Percentiles rank a stretch among this genome's conserved stretches.
phyloP scores from a whole-genome alignment of 2,329 filamentous ascomycete species.

The Phialocephala subalpina region DNA sequence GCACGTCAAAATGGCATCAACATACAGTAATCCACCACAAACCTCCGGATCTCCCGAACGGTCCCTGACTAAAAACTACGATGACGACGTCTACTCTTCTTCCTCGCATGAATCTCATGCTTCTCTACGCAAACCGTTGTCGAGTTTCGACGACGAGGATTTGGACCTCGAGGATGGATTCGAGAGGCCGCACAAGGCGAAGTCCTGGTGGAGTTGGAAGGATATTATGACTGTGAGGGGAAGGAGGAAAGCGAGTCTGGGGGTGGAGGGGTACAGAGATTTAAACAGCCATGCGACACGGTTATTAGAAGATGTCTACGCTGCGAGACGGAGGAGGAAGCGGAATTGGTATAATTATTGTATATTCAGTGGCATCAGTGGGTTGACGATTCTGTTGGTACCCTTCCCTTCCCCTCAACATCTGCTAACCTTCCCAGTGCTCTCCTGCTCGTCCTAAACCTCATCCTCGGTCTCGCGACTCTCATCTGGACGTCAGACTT shows the following conservation, averaged over 20 bases:
- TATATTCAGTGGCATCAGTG: slow-evolving; percentile 48
- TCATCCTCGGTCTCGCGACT: slow-evolving; percentile 43
- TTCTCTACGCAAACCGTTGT: slow-evolving; percentile 17
- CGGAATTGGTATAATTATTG: slow-evolving; percentile 41
- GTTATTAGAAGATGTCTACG: slow-evolving; percentile 15
- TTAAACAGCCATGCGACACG: slow-evolving; percentile 12
- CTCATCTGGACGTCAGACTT: slow-evolving; percentile 43
- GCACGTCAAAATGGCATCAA: slow-evolving; percentile 18
- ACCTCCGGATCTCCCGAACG: slow-evolving; percentile 9
- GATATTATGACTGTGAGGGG: slow-evolving; percentile 22
- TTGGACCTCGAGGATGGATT: slow-evolving; percentile 25
- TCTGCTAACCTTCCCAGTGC: slow-evolving; percentile 37
- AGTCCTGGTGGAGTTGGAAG: slow-evolving; percentile 12
- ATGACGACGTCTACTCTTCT: slow-evolving; percentile 16
- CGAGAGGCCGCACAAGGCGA: slow-evolving; percentile 8
- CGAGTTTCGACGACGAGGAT: slow-evolving; percentile 19
- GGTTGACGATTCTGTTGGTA: slow-evolving; percentile 48
- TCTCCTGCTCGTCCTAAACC: slow-evolving; percentile 45
- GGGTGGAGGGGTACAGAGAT: slow-evolving; percentile 9
- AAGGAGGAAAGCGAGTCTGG: slow-evolving; percentile 26
- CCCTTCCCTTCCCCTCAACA: not conserved
- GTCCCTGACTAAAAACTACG: slow-evolving; percentile 19
- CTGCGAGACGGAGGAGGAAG: slow-evolving; percentile 19
- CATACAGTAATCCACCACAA: not conserved
- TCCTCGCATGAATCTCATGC: not conserved